Evolutionary conservation across 345 rosid species (phyloP).

Genomic region (Garcia nutans): DNA sequence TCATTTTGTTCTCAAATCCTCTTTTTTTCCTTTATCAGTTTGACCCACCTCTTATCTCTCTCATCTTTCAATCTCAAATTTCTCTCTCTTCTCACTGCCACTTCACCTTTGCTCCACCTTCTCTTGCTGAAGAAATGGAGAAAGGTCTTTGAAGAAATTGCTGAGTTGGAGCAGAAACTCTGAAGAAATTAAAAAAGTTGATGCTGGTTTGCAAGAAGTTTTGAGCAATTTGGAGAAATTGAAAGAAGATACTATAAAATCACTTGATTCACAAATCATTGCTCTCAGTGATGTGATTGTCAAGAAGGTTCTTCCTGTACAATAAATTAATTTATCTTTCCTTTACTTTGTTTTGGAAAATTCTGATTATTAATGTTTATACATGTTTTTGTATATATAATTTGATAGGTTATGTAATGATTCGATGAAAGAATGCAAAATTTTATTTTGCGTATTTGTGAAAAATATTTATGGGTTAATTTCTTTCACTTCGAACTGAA

Average conservation of each 20-base stretch:
- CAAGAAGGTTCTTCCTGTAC: constrained; percentile 80
- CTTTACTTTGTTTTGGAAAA: neutral
- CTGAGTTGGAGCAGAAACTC: constrained; percentile 62
- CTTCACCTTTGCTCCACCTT: constrained; percentile 60
- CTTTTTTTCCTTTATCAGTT: no score
- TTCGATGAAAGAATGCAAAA: neutral
- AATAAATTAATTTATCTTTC: constrained; percentile 6
- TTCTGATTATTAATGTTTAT: neutral
- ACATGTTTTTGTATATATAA: neutral
- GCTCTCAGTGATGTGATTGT: constrained; percentile 79
- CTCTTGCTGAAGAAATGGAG: constrained; percentile 75
- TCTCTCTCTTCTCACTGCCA: constrained; percentile 55
- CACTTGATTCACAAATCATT: constrained; percentile 82
- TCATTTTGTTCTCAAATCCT: no score
- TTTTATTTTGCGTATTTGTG: neutral
- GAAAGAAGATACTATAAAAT: constrained; percentile 71
- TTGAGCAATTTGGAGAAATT: constrained; percentile 69
- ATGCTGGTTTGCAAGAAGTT: constrained; percentile 78
- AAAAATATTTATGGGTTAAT: no score
- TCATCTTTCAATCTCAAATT: constrained; percentile 52
- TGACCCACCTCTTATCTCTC: constrained; percentile 37
- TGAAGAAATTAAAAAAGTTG: constrained; percentile 74
- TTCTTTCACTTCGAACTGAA: no score
- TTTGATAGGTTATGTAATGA: constrained; percentile 5
- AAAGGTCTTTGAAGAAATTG: constrained; percentile 87